Conservation (phyloP, 345 rosid genomes). For the Eucalyptus rudis region DNA sequence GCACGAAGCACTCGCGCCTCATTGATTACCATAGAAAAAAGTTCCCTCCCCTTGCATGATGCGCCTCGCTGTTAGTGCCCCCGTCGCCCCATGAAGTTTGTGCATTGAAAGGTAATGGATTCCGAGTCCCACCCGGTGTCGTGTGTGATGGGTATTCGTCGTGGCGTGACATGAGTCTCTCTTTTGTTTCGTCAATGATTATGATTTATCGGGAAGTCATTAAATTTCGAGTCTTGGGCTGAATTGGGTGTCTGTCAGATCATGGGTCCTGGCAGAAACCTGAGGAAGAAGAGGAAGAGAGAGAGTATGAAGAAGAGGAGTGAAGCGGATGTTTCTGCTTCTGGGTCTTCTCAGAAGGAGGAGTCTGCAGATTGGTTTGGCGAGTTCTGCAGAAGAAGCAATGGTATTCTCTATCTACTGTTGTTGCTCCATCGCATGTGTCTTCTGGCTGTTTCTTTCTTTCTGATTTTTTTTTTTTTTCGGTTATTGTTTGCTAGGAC, state of each 20-base stretch:
- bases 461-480: background rate
- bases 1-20: background rate
- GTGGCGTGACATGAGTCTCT: background rate
- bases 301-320: slow-evolving; percentile 13
- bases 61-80: background rate
- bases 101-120: background rate
- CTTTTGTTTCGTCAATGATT: background rate
- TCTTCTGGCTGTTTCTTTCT: background rate
- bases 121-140: background rate
- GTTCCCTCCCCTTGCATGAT: background rate
- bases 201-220: background rate
- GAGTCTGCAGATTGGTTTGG: slow-evolving; percentile 36
- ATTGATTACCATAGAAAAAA: background rate
- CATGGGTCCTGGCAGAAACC: background rate
- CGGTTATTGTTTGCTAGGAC: background rate
- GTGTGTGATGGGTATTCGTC: background rate
- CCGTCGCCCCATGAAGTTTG: background rate
- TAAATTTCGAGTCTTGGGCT: background rate
- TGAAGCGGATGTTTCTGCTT: slow-evolving; percentile 22
- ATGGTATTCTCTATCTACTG: slow-evolving; percentile 16
- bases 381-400: slow-evolving; percentile 25
- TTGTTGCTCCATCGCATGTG: background rate
- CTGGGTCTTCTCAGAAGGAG: slow-evolving; percentile 28
- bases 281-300: slow-evolving; percentile 11
- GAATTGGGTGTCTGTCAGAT: background rate